Evolutionary conservation across 352 stramenopile genomes (phyloP).

Genomic region (Globisporangium iwayamae): DNA sequence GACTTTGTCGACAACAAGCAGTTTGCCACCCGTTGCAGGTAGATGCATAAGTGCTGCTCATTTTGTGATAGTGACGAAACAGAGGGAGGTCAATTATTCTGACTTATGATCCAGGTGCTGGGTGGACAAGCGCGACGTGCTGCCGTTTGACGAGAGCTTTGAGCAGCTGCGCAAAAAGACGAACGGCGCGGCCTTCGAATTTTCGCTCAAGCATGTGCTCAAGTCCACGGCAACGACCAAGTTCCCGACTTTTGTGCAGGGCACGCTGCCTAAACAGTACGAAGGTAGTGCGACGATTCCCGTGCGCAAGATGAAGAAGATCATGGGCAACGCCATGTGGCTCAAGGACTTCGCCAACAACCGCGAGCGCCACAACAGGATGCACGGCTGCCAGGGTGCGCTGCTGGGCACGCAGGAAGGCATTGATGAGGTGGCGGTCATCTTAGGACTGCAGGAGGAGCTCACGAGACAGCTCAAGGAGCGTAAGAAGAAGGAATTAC

Average conservation of each 20-base stretch:
- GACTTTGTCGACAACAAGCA: slow-evolving; percentile 56
- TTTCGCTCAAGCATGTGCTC: slow-evolving; percentile 29
- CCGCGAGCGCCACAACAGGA: slow-evolving; percentile 29
- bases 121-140: slow-evolving; percentile 37
- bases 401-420: not conserved
- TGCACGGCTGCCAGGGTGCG: slow-evolving; percentile 23
- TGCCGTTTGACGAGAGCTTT: slow-evolving; percentile 36
- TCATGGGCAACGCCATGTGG: slow-evolving; percentile 42
- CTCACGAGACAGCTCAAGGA: not conserved
- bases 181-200: slow-evolving; percentile 41
- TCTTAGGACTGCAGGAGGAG: slow-evolving; percentile 6
- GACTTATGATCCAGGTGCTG: slow-evolving; percentile 37
- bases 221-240: slow-evolving; percentile 40
- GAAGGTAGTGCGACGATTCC: slow-evolving; percentile 20
- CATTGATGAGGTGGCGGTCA: not conserved
- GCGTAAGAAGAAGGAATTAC: not conserved
- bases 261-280: slow-evolving; percentile 42
- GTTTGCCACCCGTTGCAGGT: slow-evolving; percentile 42
- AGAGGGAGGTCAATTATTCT: not conserved
- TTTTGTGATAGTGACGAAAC: not conserved
- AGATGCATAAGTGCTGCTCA: slow-evolving; percentile 3
- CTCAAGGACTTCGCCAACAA: slow-evolving; percentile 42
- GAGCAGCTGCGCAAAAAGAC: slow-evolving; percentile 27
- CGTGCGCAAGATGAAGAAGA: slow-evolving; percentile 37
- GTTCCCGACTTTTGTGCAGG: slow-evolving; percentile 46